Base-by-base conservation (phyloP, 2,329 filamentous ascomycete species). In the Monilinia fructicola region DNA sequence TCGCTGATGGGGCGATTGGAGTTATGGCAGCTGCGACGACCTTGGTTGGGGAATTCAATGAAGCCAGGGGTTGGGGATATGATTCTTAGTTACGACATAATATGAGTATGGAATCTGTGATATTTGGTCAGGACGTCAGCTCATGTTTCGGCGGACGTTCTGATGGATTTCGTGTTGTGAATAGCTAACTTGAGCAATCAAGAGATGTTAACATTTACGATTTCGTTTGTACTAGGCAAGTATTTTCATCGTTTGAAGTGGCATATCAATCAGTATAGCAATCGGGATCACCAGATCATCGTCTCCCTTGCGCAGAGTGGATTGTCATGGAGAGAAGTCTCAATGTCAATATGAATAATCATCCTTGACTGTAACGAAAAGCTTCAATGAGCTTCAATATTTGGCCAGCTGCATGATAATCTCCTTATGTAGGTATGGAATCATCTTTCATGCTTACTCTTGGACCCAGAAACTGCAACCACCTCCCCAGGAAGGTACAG, bases 11-110 rank as follows among this genome's bases (percentile, higher is more conserved):
- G 1, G 77, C 78, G 0, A 70, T 79, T 12, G 78, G 78, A 1
- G 75, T 83, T 12, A 75, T 86, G 31, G 78, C 80, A 66, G 81
- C 81, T 2, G 82, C 85, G 9, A 53, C 74, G 21, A 66, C 67
- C 26, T 66, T 75, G 21, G 71, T 72, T 18, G 67, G 68, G 21
- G 69, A 70, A 35, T 70, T 68, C 26, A 71, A 68, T 46, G 61
- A 67, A 26, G 54, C 67, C 9, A 70, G 69, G 38, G 73, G 72
- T 6, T 75, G 73, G 74, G 74, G 73, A 28, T 68, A 52, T 53
- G 72, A 74, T 70, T 64, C 58, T 58, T 74, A 67, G 23, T 38
- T 12, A 38, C 23, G 2, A 12, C 11, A 12, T 40, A 5, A 50
- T 26, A 14, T 21, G 14, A n/a, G 10, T n/a, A n/a, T 38, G 31